Conservation (phyloP, 2,329 filamentous ascomycete species). For the Calonectria crousiana region DNA sequence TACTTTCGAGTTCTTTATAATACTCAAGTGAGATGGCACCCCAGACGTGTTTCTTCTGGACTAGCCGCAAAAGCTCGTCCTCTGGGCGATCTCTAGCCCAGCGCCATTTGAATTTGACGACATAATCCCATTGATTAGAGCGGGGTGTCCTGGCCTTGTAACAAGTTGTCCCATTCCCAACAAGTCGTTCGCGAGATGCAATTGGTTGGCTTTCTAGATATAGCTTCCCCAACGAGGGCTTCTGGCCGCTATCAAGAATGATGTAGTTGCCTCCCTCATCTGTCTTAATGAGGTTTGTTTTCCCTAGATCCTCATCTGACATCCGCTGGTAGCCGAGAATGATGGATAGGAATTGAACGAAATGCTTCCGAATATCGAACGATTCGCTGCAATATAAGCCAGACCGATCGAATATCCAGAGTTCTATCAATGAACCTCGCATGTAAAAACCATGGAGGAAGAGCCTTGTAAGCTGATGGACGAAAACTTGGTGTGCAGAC, state of each 20-base stretch:
- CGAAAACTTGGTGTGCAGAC: slow-evolving; percentile 44
- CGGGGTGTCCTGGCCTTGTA: slow-evolving; percentile 43
- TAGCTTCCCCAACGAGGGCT: slow-evolving; percentile 37
- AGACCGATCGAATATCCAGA: slow-evolving; percentile 54
- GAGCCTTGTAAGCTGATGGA: slow-evolving; percentile 47
- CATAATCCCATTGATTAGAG: slow-evolving; percentile 43
- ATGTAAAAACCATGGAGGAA: slow-evolving; percentile 54
- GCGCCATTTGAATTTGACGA: slow-evolving; percentile 51
- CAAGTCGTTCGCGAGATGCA: slow-evolving; percentile 39
- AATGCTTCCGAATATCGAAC: slow-evolving; percentile 47
- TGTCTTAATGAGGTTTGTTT: slow-evolving; percentile 34
- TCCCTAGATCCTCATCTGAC: slow-evolving; percentile 45
- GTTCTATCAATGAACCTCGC: slow-evolving; percentile 46
- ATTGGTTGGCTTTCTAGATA: slow-evolving; percentile 47
- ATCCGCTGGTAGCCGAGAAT: slow-evolving; percentile 48
- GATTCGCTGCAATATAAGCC: slow-evolving; percentile 48
- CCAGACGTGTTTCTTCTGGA: slow-evolving; percentile 43
- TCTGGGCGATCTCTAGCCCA: slow-evolving; percentile 46
- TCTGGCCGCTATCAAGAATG: slow-evolving; percentile 20
- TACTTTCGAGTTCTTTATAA: slow-evolving; percentile 37
- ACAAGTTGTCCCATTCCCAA: slow-evolving; percentile 48
- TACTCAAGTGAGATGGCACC: slow-evolving; percentile 45
- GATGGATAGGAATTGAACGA: slow-evolving; percentile 43
- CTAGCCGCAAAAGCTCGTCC: slow-evolving; percentile 47
- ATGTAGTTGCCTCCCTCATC: slow-evolving; percentile 38